Evolutionary conservation across 768 basidiomycete genomes (phyloP).

Genomic region (Lactifluus rugatus): DNA sequence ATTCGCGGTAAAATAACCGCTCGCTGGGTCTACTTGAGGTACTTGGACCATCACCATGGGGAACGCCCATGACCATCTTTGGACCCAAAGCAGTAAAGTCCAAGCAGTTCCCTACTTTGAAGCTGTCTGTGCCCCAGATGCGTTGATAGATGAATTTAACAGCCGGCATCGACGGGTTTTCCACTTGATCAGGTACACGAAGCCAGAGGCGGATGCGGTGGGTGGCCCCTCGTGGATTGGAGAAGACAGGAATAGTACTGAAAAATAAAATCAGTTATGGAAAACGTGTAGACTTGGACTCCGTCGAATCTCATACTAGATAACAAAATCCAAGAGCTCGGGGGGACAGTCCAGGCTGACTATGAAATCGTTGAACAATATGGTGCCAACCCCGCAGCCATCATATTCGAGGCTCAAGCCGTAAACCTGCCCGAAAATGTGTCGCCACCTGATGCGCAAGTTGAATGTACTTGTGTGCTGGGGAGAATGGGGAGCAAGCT

Average conservation of each 20-base stretch:
- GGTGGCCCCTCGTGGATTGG: constrained; percentile 45
- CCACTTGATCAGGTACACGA: constrained; percentile 33
- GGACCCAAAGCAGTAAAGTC: constrained; percentile 42
- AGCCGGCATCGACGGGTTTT: constrained; percentile 21
- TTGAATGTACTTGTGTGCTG: neutral
- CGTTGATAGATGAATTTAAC: constrained; percentile 49
- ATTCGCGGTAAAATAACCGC: neutral
- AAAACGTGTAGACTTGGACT: neutral
- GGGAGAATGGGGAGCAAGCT: neutral
- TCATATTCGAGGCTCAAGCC: constrained; percentile 56
- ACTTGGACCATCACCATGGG: constrained; percentile 1
- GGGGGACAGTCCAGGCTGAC: constrained; percentile 48
- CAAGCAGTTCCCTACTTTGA: constrained; percentile 50
- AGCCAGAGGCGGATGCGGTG: constrained; percentile 60
- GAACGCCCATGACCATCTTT: constrained; percentile 43
- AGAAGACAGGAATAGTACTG: constrained; percentile 47
- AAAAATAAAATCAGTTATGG: neutral
- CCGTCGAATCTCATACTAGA: constrained; percentile 39
- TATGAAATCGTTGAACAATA: constrained; percentile 43
- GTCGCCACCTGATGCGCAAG: constrained; percentile 37
- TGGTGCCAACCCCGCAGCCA: constrained; percentile 48
- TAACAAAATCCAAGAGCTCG: constrained; percentile 42
- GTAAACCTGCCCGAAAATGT: constrained; percentile 36
- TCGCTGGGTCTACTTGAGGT: constrained; percentile 3
- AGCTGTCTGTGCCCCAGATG: constrained; percentile 53